These are phyloP conservation scores for Deinandra increscens DNA, from an alignment of 129 eudicot genomes.

Conservation along the genomic window DNA sequence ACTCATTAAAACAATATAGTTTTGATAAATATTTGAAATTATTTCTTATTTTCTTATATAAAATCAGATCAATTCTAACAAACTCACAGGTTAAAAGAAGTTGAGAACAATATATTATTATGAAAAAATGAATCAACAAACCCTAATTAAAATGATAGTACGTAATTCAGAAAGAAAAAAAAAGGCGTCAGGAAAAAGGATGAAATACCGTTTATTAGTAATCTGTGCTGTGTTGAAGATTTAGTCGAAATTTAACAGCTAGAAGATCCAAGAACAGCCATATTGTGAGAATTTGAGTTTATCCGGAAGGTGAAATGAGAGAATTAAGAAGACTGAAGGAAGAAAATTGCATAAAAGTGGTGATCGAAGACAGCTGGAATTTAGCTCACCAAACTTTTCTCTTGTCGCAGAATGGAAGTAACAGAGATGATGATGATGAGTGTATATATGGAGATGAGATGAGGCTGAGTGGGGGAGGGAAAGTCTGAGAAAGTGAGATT, in stretches of 20 bases:
- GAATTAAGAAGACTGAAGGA: background rate
- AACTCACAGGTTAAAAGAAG: no score
- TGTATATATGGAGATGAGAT: constrained; percentile 11
- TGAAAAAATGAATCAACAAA: background rate
- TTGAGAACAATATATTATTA: no score
- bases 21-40: no score
- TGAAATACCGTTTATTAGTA: constrained; percentile 22
- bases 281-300: constrained; percentile 11
- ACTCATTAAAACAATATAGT: no score
- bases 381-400: constrained; percentile 43
- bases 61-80: no score
- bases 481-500: constrained; percentile 29
- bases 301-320: constrained; percentile 24
- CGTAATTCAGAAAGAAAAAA: background rate
- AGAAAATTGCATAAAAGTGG: constrained; percentile 19
- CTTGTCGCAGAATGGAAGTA: background rate
- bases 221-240: background rate
- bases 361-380: constrained; percentile 39
- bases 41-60: no score
- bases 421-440: background rate
- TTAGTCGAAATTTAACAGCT: background rate
- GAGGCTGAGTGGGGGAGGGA: constrained; percentile 11
- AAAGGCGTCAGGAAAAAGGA: background rate
- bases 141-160: background rate
- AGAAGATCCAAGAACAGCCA: background rate